Base-by-base conservation (phyloP, 257 asterid species). In the Solanum medicagineum region DNA sequence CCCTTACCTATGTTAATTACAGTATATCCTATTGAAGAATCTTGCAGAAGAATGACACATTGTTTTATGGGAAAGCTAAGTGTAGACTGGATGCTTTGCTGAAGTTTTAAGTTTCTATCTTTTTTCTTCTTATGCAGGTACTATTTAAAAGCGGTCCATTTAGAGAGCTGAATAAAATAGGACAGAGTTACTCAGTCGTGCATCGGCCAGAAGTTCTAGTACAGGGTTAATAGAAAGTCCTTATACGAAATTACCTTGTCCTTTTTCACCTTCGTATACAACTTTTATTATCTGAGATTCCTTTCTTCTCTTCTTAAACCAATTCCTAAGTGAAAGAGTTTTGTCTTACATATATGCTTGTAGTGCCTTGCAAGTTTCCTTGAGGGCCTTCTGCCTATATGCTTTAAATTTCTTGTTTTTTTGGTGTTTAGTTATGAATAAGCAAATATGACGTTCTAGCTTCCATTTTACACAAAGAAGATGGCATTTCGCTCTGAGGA, bases 91-190 rank as follows among this genome's bases (percentile, higher is more conserved):
- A 84, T 68, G 40, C 81, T 69, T 68, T 69, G 81, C 83, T 53
- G 66, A 79, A 26, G 68, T 81, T 54, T 85, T 88, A 32, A 75
- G 59, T 84, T 88, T 81, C 70, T 89, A 71, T 89, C 87, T 86
- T 84, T 87, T 89, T 90, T 71, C 86, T 89, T 83, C 49, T 74
- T 3, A 75, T 93, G 89, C 94, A 91, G 95, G 91, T 87, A 22
- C 36, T 60, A 85, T 86, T 60, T 66, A 24, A 59, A 53, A 60
- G 82, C 85, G 71, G 81, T 82, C 57, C 36, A 80, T 49, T 74
- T 80, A 19, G 62, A 68, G 81, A 70, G 86, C 66, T 74, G 83
- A 44, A 17, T 44, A 83, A 63, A 56, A 88, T 85, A 55, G 84
- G 17, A 47, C 59, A 40, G 13, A 19, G 74, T 40, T 73, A 83